Base-by-base conservation (phyloP, 192 early-diverging fungal species). In the Entomortierella parvispora region DNA sequence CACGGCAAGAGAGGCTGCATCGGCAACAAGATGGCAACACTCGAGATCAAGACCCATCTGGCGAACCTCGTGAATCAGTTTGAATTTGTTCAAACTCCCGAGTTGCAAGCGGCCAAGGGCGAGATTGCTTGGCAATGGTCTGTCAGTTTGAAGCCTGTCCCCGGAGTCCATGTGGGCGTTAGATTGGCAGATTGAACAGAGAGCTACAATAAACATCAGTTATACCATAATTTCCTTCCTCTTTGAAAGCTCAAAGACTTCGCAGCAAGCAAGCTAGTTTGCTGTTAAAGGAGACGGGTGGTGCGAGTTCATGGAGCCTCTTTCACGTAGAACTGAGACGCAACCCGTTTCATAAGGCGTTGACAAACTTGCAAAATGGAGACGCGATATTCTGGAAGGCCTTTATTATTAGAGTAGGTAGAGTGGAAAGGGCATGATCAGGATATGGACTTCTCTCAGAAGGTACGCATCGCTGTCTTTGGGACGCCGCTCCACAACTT, bases 31-130 rank as follows among this genome's bases (percentile, higher is more conserved):
- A 82, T 88, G 51, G 86, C 86, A 34, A 69, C 83, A 42, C 72
- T 88, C 17, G 86, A 88, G 65, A 81, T 86, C 64, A 88, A 88
- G 69, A 72, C 80, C 4, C 68, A 85, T 31, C 40, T 88, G 11
- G 84, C 81, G 2, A 68, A 83, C 23, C 32, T 88, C 34, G 58
- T 87, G n/a, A 67, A 68, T 22, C 57, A 45, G 11, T 82, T 84
- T 23, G 69, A 83, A 54, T 86, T 85, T 65, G 51, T 65, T 18
- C 79, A 82, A 15, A 83, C 81, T 11, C 83, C 83, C 17, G 85
- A 81, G 10, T 80, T 82, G 46, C 22, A 28, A n/a, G 62, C 18
- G 4, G 52, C 53, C 3, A 15, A 53, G 23, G 34, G 64, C 5
- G 71, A 75, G 6, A 50, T 75, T 25, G 58, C 58, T 20, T 75